Conservation (phyloP, 495 filamentous ascomycete species). For the Aspergillus incahuasiensis region DNA sequence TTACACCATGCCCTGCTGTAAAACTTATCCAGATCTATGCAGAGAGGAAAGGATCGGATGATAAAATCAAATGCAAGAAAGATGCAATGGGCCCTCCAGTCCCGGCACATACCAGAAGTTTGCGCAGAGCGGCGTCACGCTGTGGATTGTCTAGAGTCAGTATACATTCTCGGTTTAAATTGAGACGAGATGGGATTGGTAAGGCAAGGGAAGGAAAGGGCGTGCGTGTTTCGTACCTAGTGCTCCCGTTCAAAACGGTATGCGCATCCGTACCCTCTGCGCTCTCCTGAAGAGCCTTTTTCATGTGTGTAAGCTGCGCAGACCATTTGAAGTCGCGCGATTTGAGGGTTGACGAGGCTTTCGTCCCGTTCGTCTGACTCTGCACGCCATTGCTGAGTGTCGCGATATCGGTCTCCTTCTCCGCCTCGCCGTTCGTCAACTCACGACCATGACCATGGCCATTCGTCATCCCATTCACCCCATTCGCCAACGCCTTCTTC, state of each 20-base stretch:
- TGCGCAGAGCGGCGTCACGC: slow-evolving; percentile 83
- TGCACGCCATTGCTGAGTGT: slow-evolving; percentile 3
- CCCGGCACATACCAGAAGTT: slow-evolving; percentile 84
- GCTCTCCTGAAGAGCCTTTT: slow-evolving; percentile 39
- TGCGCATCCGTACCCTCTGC: slow-evolving; percentile 88
- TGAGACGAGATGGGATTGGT: too few species aligned
- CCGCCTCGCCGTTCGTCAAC: neutral
- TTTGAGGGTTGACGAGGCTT: slow-evolving; percentile 7
- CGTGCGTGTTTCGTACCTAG: slow-evolving; percentile 33
- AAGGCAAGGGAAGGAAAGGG: too few species aligned
- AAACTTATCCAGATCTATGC: too few species aligned
- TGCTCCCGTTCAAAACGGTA: slow-evolving; percentile 72
- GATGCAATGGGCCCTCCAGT: slow-evolving; percentile 63
- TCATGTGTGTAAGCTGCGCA: slow-evolving; percentile 44
- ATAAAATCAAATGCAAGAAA: slow-evolving; percentile 45
- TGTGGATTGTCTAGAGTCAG: slow-evolving; percentile 29
- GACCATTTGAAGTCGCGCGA: slow-evolving; percentile 41
- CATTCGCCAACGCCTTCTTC: slow-evolving; percentile 5
- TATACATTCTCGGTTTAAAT: neutral
- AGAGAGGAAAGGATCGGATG: too few species aligned
- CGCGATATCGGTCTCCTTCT: neutral
- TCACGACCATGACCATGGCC: neutral
- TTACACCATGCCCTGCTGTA: slow-evolving; percentile 1
- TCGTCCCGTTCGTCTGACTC: neutral
- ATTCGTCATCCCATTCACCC: neutral